These are phyloP conservation scores for Rhizopogon vesiculosus DNA, from an alignment of 768 basidiomycete species.

Conservation along the genomic window DNA sequence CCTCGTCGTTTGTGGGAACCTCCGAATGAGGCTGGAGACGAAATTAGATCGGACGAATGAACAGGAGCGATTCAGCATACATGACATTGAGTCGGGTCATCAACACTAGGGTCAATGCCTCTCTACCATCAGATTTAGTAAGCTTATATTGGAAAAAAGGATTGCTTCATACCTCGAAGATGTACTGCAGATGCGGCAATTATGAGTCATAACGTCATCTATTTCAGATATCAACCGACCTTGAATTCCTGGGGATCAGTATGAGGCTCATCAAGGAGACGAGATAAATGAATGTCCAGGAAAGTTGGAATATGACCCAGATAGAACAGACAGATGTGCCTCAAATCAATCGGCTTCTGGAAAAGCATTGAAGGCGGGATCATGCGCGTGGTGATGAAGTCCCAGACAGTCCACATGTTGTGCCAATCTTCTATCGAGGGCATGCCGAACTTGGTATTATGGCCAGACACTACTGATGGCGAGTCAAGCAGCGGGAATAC, in stretches of 20 bases:
- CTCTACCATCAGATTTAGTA: constrained; percentile 43
- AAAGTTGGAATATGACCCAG: constrained; percentile 92
- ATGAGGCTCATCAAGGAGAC: constrained; percentile 67
- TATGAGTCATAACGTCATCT: constrained; percentile 4
- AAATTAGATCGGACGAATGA: neutral
- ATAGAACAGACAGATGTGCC: constrained; percentile 98
- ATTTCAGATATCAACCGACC: constrained; percentile 24
- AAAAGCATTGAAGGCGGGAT: constrained; percentile 82
- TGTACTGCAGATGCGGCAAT: constrained; percentile 38
- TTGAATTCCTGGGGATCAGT: constrained; percentile 86
- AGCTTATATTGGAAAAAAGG: neutral
- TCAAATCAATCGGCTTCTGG: constrained; percentile 87
- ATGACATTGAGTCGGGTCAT: constrained; percentile 83
- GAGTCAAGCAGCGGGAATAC: constrained; percentile 59
- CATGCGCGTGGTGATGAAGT: constrained; percentile 79
- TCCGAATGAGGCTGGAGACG: constrained; percentile 75
- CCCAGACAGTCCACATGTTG: constrained; percentile 85
- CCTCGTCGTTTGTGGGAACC: constrained; percentile 74
- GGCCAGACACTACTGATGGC: constrained; percentile 23
- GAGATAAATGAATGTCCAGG: constrained; percentile 85
- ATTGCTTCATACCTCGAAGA: constrained; percentile 52
- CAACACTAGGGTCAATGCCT: constrained; percentile 94
- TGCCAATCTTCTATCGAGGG: constrained; percentile 80
- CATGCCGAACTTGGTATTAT: constrained; percentile 44
- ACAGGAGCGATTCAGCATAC: constrained; percentile 36